phyloP scores from a whole-genome alignment of 23 red algal species.

The Gracilariopsis chorda region DNA sequence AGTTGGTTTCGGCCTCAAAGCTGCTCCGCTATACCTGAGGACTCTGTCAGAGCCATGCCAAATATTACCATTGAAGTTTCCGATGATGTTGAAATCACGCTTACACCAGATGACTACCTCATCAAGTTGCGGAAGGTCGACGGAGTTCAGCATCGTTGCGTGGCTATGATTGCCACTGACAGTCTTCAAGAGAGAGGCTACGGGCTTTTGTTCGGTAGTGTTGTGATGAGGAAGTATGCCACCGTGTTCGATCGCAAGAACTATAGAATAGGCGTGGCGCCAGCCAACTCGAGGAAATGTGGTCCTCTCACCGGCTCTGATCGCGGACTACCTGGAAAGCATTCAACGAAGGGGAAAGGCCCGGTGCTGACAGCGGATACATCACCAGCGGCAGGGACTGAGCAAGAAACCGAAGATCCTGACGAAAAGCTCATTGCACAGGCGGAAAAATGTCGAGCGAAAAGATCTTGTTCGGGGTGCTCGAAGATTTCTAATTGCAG shows the following conservation, averaged over 20 bases:
- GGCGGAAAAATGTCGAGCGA: constrained; percentile 44
- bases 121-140: constrained; percentile 25
- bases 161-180: constrained; percentile 62
- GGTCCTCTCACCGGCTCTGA: constrained; percentile 30
- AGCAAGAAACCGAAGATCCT: background rate
- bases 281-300: constrained; percentile 10
- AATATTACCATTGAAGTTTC: constrained; percentile 43
- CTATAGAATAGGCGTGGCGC: constrained; percentile 33
- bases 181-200: constrained; percentile 18
- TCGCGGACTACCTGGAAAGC: constrained; percentile 6
- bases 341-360: background rate
- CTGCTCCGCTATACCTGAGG: constrained; percentile 35
- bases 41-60: constrained; percentile 28
- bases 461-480: constrained; percentile 4
- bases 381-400: background rate
- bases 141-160: constrained; percentile 28
- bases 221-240: constrained; percentile 44
- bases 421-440: constrained; percentile 3
- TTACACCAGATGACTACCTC: constrained; percentile 56
- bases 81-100: constrained; percentile 4
- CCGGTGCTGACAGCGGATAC: constrained; percentile 27
- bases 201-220: constrained; percentile 40
- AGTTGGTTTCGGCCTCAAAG: constrained; percentile 65
- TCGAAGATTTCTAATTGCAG: constrained; percentile 11
- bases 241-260: constrained; percentile 35